Conservation (phyloP, 139 green algal genomes). For the Auxenochlorella pyrenoidosa region DNA sequence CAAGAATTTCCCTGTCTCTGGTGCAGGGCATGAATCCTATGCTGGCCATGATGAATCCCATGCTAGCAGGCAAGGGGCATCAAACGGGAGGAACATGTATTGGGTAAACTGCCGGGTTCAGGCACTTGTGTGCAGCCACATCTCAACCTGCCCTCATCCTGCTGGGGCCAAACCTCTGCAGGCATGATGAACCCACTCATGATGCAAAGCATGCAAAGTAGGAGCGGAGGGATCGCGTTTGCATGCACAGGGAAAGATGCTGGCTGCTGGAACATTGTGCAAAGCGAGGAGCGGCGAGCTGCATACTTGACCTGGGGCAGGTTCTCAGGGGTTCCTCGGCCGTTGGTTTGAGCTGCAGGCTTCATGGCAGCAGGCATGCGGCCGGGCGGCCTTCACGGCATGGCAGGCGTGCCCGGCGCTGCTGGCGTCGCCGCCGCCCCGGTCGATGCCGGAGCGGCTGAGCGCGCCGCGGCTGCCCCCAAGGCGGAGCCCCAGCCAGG, state of each 20-base stretch:
- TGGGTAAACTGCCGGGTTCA: neutral
- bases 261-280: neutral
- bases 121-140: neutral
- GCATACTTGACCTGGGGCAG: too few relatives aligned
- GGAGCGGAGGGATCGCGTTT: neutral
- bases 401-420: neutral
- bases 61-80: neutral
- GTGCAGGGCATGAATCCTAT: slow-evolving; percentile 11
- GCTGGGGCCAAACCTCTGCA: neutral
- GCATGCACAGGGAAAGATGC: neutral
- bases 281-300: too few relatives aligned
- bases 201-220: slow-evolving; percentile 5
- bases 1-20: neutral
- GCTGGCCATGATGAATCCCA: slow-evolving; percentile 19
- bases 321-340: neutral
- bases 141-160: neutral
- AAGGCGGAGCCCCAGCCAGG: neutral
- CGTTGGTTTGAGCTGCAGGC: neutral
- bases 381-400: neutral
- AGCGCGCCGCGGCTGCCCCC: neutral
- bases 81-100: neutral
- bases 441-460: neutral
- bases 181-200: slow-evolving; percentile 42
- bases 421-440: neutral
- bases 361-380: slow-evolving; percentile 29